These are phyloP conservation scores for Diphasiastrum complanatum DNA, from an alignment of 83 land plant species.

Conservation along the genomic window DNA sequence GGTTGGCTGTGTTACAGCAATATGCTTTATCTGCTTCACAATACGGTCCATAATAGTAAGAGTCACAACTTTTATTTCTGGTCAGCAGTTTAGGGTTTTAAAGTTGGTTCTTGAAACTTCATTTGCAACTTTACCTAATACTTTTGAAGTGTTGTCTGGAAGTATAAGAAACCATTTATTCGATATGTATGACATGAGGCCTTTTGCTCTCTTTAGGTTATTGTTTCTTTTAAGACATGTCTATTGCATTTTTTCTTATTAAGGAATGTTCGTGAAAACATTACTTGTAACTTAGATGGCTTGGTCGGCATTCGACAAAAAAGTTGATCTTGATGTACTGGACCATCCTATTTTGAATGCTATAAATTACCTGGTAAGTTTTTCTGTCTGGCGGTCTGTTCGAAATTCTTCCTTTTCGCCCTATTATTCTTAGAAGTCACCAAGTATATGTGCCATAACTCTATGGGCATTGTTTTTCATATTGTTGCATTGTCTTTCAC, in stretches of 20 bases:
- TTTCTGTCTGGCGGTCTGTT: neutral
- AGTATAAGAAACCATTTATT: neutral
- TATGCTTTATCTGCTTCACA: slow-evolving; percentile 64
- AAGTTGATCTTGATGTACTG: slow-evolving; percentile 56
- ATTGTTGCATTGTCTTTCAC: neutral
- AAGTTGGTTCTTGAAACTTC: no score
- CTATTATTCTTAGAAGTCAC: neutral
- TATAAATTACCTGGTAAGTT: slow-evolving; percentile 49
- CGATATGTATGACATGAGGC: neutral
- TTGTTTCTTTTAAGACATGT: neutral
- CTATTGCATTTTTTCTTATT: no score
- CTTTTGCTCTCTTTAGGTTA: neutral
- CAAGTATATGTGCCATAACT: neutral
- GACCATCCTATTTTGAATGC: slow-evolving; percentile 60
- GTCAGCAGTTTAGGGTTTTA: no score
- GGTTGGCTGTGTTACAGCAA: slow-evolving; percentile 64
- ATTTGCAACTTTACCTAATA: neutral
- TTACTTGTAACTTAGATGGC: slow-evolving; percentile 36
- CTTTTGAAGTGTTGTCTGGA: neutral
- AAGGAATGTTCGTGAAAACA: no score
- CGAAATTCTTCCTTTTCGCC: neutral
- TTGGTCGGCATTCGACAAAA: slow-evolving; percentile 46
- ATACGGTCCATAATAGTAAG: slow-evolving; percentile 60
- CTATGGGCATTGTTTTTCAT: neutral
- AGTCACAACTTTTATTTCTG: neutral